phyloP scores from a whole-genome alignment of 2,329 filamentous ascomycete genomes.

The Apiospora phragmitis region DNA sequence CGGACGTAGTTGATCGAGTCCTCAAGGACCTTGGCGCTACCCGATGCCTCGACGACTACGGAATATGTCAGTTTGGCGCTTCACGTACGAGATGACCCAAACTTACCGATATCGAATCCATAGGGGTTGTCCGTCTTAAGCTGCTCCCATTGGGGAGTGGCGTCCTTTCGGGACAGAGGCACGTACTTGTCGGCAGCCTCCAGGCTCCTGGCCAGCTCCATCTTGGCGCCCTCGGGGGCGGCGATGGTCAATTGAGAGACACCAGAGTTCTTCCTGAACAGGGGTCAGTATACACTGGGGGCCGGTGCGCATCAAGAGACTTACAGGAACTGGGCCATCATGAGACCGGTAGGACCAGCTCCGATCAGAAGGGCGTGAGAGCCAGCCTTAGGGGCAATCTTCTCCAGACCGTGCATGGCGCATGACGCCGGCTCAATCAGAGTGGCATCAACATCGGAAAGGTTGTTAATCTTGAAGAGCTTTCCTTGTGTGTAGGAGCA shows the following conservation, averaged over 20 bases:
- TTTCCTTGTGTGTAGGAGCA: constrained; percentile 51
- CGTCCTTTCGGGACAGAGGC: constrained; percentile 53
- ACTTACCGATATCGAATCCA: constrained; percentile 66
- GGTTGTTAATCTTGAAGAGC: constrained; percentile 66
- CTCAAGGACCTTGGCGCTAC: constrained; percentile 68
- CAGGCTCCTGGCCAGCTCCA: constrained; percentile 64
- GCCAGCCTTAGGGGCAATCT: constrained; percentile 66
- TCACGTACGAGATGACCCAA: neutral
- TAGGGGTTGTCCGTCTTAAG: constrained; percentile 67
- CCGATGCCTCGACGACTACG: constrained; percentile 67
- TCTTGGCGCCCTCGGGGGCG: constrained; percentile 68
- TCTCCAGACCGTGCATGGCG: constrained; percentile 69
- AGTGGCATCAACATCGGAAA: constrained; percentile 68
- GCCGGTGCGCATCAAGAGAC: neutral
- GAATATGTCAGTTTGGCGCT: constrained; percentile 15
- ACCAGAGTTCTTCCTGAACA: constrained; percentile 49
- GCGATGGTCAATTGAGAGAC: constrained; percentile 70
- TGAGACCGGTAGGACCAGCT: constrained; percentile 66
- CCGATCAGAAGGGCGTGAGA: constrained; percentile 67
- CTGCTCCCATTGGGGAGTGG: constrained; percentile 59
- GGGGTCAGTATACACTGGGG: neutral
- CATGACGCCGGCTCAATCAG: constrained; percentile 71
- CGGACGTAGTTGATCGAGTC: constrained; percentile 71
- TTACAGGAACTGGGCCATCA: constrained; percentile 36
- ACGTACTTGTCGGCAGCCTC: constrained; percentile 56